These are phyloP conservation scores for Annulohypoxylon moriforme DNA, from an alignment of 495 filamentous ascomycete genomes.

Conservation along the genomic window DNA sequence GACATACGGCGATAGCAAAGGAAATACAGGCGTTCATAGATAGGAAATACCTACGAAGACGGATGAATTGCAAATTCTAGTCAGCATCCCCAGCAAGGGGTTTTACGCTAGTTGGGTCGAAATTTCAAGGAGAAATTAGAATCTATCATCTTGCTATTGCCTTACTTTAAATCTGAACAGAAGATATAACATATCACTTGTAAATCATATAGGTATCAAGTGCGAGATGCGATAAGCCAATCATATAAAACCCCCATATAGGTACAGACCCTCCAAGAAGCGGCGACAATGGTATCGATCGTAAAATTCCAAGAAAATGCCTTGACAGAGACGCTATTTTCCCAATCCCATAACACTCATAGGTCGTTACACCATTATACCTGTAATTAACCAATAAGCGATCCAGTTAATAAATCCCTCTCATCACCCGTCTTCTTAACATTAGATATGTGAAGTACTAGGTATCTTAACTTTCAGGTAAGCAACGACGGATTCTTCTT, in stretches of 20 bases:
- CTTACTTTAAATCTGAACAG: too few species aligned
- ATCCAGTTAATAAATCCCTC: neutral
- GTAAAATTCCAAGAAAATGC: neutral
- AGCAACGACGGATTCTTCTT: constrained; percentile 25
- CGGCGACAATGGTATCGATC: constrained; percentile 1
- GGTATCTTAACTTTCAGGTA: neutral
- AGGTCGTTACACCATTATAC: neutral
- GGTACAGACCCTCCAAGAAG: neutral
- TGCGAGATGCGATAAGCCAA: too few species aligned
- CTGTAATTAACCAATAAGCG: neutral
- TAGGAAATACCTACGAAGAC: constrained; percentile 4
- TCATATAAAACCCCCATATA: neutral
- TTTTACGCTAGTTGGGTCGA: too few species aligned
- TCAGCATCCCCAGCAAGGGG: neutral
- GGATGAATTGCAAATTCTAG: neutral
- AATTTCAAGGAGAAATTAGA: too few species aligned
- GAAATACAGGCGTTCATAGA: neutral
- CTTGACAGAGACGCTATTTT: neutral
- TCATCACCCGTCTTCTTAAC: neutral
- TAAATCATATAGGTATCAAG: too few species aligned
- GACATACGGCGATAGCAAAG: neutral
- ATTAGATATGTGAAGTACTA: neutral
- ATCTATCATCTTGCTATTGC: too few species aligned
- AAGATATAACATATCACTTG: too few species aligned
- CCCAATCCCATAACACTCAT: neutral